phyloP scores from a whole-genome alignment of 257 asterid genomes.

The Datura wrightii region DNA sequence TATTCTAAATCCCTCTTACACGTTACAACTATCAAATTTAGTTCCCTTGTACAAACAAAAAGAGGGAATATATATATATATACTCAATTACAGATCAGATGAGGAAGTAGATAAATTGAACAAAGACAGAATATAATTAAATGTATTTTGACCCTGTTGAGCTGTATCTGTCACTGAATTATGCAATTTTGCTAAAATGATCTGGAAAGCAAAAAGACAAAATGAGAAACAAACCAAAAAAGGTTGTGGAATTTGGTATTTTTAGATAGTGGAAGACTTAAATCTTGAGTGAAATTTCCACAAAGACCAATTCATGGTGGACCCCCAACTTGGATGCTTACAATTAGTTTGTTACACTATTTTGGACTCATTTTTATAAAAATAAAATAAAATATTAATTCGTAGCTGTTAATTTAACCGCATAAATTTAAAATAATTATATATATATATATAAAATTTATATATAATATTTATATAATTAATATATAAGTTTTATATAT shows the following conservation, averaged over 20 bases:
- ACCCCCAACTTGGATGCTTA: background rate
- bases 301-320: background rate
- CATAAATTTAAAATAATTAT: too few relatives aligned
- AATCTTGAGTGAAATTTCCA: background rate
- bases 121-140: slow-evolving; percentile 9
- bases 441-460: too few relatives aligned
- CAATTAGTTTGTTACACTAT: background rate
- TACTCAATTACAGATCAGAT: slow-evolving; percentile 10
- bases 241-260: background rate
- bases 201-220: slow-evolving; percentile 19
- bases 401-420: too few relatives aligned
- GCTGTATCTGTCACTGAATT: slow-evolving; percentile 2
- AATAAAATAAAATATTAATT: too few relatives aligned
- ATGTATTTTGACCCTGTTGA: background rate
- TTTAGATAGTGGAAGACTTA: background rate
- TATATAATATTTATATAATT: too few relatives aligned
- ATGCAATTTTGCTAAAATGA: slow-evolving; percentile 20
- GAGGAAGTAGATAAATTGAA: background rate
- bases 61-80: too few relatives aligned
- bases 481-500: too few relatives aligned
- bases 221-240: background rate
- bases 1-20: too few relatives aligned
- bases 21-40: background rate
- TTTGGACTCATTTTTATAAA: background rate
- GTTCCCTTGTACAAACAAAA: background rate